Evolutionary conservation across 176 grass and related monocot species (phyloP).

Genomic region (Puccinellia tenuiflora): DNA sequence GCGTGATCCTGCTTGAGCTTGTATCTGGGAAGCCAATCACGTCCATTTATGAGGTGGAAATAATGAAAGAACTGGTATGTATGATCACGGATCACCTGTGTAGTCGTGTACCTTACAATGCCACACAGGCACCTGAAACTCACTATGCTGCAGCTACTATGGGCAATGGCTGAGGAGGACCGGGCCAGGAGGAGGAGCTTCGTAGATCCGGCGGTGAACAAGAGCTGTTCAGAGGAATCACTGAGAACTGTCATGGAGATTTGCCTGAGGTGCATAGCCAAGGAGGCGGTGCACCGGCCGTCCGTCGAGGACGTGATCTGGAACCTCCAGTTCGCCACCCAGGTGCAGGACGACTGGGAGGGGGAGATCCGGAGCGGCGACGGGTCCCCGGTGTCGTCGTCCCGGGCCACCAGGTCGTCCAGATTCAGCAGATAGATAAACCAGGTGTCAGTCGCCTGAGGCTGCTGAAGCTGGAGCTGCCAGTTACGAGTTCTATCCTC

Average conservation of each 20-base stretch:
- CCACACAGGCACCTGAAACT: slow-evolving; percentile 8
- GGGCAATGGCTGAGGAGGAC: slow-evolving; percentile 55
- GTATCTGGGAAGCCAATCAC: slow-evolving; percentile 79
- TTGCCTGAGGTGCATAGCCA: slow-evolving; percentile 77
- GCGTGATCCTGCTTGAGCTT: slow-evolving; percentile 81
- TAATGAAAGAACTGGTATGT: slow-evolving; percentile 81
- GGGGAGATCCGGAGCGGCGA: slow-evolving; percentile 56
- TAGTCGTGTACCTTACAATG: not conserved
- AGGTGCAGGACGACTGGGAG: slow-evolving; percentile 78
- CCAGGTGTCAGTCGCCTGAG: not conserved
- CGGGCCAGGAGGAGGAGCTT: slow-evolving; percentile 58
- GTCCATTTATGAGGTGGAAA: slow-evolving; percentile 67
- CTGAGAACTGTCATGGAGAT: slow-evolving; percentile 81
- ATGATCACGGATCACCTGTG: not conserved
- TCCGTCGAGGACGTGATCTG: slow-evolving; percentile 93
- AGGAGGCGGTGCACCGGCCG: slow-evolving; percentile 69
- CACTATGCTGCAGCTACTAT: slow-evolving; percentile 44
- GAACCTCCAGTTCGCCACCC: slow-evolving; percentile 94
- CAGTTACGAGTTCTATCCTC: not conserved
- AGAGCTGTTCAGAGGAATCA: slow-evolving; percentile 68
- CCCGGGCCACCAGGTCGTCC: slow-evolving; percentile 14
- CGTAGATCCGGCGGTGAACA: slow-evolving; percentile 52
- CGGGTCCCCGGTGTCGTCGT: slow-evolving; percentile 49
- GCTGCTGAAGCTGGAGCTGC: not conserved
- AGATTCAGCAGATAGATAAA: slow-evolving; percentile 30